Base-by-base conservation (phyloP, 208 protist genomes). In the Leishmania gerbilli region DNA sequence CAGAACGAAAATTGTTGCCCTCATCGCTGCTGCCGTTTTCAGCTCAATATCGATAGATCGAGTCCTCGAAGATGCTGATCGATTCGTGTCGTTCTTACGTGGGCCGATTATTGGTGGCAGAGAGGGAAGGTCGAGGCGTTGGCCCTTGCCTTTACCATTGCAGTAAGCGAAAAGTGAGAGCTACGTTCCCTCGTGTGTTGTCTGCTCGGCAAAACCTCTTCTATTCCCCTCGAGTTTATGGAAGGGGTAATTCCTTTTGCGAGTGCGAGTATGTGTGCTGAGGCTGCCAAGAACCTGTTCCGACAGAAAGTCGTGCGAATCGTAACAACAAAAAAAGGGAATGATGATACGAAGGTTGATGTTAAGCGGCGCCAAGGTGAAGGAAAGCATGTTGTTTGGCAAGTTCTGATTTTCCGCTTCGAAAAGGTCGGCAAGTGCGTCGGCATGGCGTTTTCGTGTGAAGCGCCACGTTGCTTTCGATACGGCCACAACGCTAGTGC, bases 1-100 rank as follows among this genome's bases (percentile, higher is more conserved):
- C 31, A 89, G 3, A 79, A 49, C 34, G 72, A 81, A 49, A 27
- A 42, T 1, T 56, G 78, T 24, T 56, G 74, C 3, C 34, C 37
- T 81, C 76, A 81, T 77, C 19, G 7, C 19, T 13, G 51, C 72
- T 24, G 31, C 17, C 47, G 31, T 11, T 45, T 37, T 37, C 47
- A 34, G 45, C 8, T 74, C 42, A 31, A 74, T 51, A 55, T 21
- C 24, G 19, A 74, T 74, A 51, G n/a, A 74, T 34, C 11, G 45
- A 55, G 69, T 53, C 45, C 27, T 74, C 45, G n/a, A 51, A 51
- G 42, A 19, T 15, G 53, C 53, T 47, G 15, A 60, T 27, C 31
- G n/a, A 60, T 77, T 40, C 74, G 74, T 77, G 55, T 21, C 24
- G 69, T 45, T 51, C 34, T 74, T 3, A 55, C 21, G 40, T 31